A percentile compares a stretch with the other conserved stretches of the same genome.
Conservation (phyloP, 768 basidiomycete genomes). For the Suillus plorans region DNA sequence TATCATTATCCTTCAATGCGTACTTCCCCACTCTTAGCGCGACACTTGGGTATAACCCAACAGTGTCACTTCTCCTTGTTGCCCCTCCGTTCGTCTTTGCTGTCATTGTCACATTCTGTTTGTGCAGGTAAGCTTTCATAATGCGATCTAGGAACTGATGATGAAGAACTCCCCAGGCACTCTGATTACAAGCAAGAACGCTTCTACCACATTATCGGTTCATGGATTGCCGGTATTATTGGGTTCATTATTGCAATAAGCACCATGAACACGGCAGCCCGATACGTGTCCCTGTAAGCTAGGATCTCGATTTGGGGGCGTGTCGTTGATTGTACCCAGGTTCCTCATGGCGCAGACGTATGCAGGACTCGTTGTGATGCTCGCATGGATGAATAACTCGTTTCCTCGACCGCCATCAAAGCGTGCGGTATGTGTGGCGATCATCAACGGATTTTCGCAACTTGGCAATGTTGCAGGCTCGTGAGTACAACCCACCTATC, state of each 20-base stretch:
- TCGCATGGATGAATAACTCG: slow-evolving; percentile 51
- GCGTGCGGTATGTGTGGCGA: slow-evolving; percentile 78
- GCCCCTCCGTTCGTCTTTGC: slow-evolving; percentile 75
- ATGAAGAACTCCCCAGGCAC: slow-evolving; percentile 41
- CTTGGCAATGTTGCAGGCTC: slow-evolving; percentile 84
- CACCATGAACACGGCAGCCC: slow-evolving; percentile 60
- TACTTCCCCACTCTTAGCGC: slow-evolving; percentile 77
- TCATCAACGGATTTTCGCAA: slow-evolving; percentile 81
- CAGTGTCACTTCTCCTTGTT: slow-evolving; percentile 68
- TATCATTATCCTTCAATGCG: slow-evolving; percentile 75
- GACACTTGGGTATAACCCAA: slow-evolving; percentile 66
- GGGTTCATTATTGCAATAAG: slow-evolving; percentile 68
- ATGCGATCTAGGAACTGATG: background rate
- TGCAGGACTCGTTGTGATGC: slow-evolving; percentile 67
- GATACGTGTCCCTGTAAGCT: slow-evolving; percentile 64
- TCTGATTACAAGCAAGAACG: slow-evolving; percentile 72
- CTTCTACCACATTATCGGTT: slow-evolving; percentile 62
- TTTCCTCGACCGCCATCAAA: slow-evolving; percentile 81
- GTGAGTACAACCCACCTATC: slow-evolving; percentile 42
- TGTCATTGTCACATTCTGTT: slow-evolving; percentile 50
- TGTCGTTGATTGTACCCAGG: slow-evolving; percentile 32
- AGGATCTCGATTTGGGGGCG: slow-evolving; percentile 8
- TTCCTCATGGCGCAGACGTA: slow-evolving; percentile 79
- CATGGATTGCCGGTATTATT: slow-evolving; percentile 56
- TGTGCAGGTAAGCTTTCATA: slow-evolving; percentile 42